Base-by-base conservation (phyloP, 192 early-diverging fungal genomes). In the Chytriomyces sp. region DNA sequence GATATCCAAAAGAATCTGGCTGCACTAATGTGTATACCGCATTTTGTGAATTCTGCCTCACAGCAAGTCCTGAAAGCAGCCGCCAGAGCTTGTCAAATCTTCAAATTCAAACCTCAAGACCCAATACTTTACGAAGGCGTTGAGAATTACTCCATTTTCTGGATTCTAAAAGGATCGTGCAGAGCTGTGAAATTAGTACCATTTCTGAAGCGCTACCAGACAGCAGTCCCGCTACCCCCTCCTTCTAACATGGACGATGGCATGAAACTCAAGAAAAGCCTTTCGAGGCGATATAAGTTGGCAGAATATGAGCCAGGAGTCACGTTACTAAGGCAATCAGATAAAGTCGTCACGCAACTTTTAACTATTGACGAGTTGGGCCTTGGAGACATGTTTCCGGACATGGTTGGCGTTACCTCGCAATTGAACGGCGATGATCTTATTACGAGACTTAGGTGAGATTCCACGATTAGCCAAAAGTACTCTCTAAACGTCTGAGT, bases 321-420 rank as follows among this genome's bases (percentile, higher is more conserved):
- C 58, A 38, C 64, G 14, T 8, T 37, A 17, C 32, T 61, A n/a
- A 7, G 33, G 34, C 14, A 7, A 17, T 31, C 33, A 6, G 70
- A 77, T 31, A 70, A 77, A 31, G 70, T 71, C 19, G 55, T 69
- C 33, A 64, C 52, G 30, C 63, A 77, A 32, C 28, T 59, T 40
- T 55, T 77, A 14, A 68, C 33, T 19, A 77, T 72, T 28, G 55
- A 62, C 36, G 75, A 77, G 62, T 41, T 77, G 28, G 70, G 44
- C 7, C 39, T 34, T 8, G 64, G 69, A 19, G 75, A 77, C 58
- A 55, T 72, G 39, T 77, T 77, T 52, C 75, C 75, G 19, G 70
- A 70, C 58, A 41, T 77, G 40, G 41, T 39, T 62, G 55, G 66
- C n/a, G 1, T 12, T 57, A 61, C 32, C 32, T 22, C 17, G 34